These are phyloP conservation scores for Dactylorhiza incarnata DNA, from an alignment of 106 monocot species.

Conservation along the genomic window DNA sequence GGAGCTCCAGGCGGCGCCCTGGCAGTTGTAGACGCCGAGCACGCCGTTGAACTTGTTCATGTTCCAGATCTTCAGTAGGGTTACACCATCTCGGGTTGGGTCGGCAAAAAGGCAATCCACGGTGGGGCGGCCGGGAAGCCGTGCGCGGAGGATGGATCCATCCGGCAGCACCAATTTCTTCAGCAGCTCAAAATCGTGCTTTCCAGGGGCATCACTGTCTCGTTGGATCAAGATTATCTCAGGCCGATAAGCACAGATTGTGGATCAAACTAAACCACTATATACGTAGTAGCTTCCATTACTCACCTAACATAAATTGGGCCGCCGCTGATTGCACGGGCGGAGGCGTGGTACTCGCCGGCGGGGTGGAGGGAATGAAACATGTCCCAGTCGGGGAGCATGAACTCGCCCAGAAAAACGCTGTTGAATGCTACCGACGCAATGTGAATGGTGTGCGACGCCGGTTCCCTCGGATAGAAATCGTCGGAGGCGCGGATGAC, in stretches of 20 bases:
- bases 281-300: not conserved
- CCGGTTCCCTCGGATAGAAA: constrained; percentile 85
- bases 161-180: constrained; percentile 88
- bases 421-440: constrained; percentile 87
- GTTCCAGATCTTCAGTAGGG: constrained; percentile 98
- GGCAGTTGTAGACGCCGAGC: constrained; percentile 94
- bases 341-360: constrained; percentile 86
- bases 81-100: constrained; percentile 76
- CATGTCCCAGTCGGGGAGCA: constrained; percentile 99
- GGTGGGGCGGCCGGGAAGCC: constrained; percentile 81
- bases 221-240: not conserved
- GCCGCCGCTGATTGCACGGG: constrained; percentile 92
- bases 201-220: constrained; percentile 83
- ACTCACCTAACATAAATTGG: constrained; percentile 87
- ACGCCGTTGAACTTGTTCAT: constrained; percentile 93
- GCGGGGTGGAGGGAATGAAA: constrained; percentile 93
- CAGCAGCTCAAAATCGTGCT: constrained; percentile 82
- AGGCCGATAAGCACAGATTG: not conserved
- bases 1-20: constrained; percentile 82
- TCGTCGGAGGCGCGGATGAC: constrained; percentile 93
- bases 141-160: constrained; percentile 81
- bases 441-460: constrained; percentile 95
- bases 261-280: not conserved
- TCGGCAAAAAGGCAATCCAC: constrained; percentile 86
- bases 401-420: constrained; percentile 92